phyloP scores from a whole-genome alignment of 352 stramenopile genomes.

The Phytophthora pisi region DNA sequence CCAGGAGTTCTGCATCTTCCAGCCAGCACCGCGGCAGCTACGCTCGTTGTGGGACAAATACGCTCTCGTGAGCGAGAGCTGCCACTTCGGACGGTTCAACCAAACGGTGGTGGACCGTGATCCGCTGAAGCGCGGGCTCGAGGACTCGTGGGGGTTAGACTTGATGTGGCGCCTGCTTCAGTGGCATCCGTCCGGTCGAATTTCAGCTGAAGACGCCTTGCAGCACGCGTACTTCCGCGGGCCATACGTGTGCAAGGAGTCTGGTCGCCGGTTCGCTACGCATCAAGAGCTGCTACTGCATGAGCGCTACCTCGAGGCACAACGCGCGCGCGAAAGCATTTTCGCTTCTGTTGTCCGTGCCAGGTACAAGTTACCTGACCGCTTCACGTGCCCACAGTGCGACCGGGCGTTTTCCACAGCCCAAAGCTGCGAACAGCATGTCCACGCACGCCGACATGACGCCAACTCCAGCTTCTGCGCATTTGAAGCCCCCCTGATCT shows the following conservation, averaged over 20 bases:
- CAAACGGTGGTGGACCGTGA: slow-evolving; percentile 91
- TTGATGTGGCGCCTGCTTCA: slow-evolving; percentile 94
- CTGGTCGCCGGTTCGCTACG: slow-evolving; percentile 71
- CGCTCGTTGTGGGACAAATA: slow-evolving; percentile 69
- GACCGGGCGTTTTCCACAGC: slow-evolving; percentile 65
- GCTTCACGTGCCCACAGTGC: slow-evolving; percentile 70
- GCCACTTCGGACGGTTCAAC: slow-evolving; percentile 92
- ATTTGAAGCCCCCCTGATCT: slow-evolving; percentile 46
- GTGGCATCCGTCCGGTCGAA: slow-evolving; percentile 92
- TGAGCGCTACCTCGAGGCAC: slow-evolving; percentile 64
- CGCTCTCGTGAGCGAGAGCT: slow-evolving; percentile 78
- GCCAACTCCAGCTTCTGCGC: slow-evolving; percentile 56
- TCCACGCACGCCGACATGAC: slow-evolving; percentile 52
- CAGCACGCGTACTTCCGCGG: slow-evolving; percentile 89
- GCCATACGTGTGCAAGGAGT: slow-evolving; percentile 69
- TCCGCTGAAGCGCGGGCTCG: slow-evolving; percentile 90
- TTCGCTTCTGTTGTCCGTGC: slow-evolving; percentile 60
- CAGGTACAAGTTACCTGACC: slow-evolving; percentile 54
- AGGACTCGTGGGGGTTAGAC: slow-evolving; percentile 84
- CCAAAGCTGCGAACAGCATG: slow-evolving; percentile 64
- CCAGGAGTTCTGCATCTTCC: slow-evolving; percentile 87
- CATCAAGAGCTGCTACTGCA: slow-evolving; percentile 62
- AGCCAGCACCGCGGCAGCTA: slow-evolving; percentile 60
- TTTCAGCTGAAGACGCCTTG: slow-evolving; percentile 76
- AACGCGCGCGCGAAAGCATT: slow-evolving; percentile 49